Percentiles rank a stretch among this genome's conserved stretches.
phyloP scores from a whole-genome alignment of 148 eudicot species.

The Persicaria maculosa region DNA sequence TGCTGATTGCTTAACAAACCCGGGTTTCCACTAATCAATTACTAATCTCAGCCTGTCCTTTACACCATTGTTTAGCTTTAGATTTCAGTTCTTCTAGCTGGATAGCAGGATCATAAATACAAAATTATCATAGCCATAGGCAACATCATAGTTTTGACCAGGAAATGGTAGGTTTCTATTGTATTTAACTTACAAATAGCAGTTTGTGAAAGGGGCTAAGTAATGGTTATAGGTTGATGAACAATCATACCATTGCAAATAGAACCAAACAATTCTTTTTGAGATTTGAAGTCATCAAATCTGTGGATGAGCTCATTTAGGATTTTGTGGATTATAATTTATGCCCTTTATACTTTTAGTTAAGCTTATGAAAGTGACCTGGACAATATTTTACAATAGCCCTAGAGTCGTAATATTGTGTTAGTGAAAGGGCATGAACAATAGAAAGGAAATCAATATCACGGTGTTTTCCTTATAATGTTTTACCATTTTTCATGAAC shows the following conservation, averaged over 20 bases:
- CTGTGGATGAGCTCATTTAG: background rate
- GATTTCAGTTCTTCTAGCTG: background rate
- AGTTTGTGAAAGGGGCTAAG: background rate
- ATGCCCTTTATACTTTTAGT: background rate
- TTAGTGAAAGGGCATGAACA: background rate
- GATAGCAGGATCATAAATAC: background rate
- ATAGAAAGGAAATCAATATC: background rate
- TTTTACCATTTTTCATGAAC: no score
- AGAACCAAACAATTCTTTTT: background rate
- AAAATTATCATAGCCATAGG: background rate
- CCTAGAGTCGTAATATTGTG: background rate
- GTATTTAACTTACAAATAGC: background rate
- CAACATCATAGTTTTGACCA: background rate
- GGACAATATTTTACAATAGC: background rate
- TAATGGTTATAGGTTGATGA: background rate
- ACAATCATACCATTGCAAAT: background rate
- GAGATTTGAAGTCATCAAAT: slow-evolving; percentile 6
- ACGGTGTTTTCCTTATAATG: background rate
- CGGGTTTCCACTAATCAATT: background rate
- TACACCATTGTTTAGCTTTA: background rate
- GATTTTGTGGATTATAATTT: background rate
- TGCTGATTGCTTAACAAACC: no score
- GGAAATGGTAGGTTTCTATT: background rate
- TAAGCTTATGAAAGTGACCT: background rate
- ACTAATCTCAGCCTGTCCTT: no score